A percentile compares a stretch with the other conserved stretches of the same genome.
Evolutionary conservation across 225 moss, liverwort and hornwort species (phyloP).

Genomic region (Pleurozium schreberi): DNA sequence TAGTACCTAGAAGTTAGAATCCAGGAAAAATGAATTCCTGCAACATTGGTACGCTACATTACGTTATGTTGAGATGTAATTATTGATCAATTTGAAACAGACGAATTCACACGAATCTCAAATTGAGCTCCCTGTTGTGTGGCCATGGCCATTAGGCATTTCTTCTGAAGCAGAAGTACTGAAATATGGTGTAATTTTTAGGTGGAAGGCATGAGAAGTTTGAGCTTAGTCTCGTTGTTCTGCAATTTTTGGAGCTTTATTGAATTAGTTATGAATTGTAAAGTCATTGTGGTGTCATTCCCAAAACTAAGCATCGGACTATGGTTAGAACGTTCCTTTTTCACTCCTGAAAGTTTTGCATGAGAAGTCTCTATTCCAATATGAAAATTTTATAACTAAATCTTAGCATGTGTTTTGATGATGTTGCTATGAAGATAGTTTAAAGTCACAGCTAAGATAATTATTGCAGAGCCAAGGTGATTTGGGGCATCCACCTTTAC

Average conservation of each 20-base stretch:
- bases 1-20: not conserved
- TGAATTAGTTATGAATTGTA: not conserved
- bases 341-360: not conserved
- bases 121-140: not conserved
- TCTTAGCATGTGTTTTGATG: not conserved
- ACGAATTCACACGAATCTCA: not conserved
- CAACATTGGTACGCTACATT: not conserved
- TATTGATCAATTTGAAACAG: not conserved
- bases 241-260: not conserved
- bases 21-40: not conserved
- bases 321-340: not conserved
- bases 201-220: not conserved
- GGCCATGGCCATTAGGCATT: not conserved
- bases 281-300: not conserved
- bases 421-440: not conserved
- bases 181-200: not conserved
- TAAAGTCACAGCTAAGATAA: too few species aligned
- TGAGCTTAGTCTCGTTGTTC: not conserved
- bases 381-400: not conserved
- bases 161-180: not conserved
- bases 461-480: not conserved
- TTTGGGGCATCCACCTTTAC: not conserved
- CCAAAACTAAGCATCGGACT: not conserved
- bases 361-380: not conserved
- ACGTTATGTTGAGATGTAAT: not conserved